These are phyloP conservation scores for Pseudogymnoascus sp. DNA, from an alignment of 2,329 filamentous ascomycete species.

Conservation along the genomic window DNA sequence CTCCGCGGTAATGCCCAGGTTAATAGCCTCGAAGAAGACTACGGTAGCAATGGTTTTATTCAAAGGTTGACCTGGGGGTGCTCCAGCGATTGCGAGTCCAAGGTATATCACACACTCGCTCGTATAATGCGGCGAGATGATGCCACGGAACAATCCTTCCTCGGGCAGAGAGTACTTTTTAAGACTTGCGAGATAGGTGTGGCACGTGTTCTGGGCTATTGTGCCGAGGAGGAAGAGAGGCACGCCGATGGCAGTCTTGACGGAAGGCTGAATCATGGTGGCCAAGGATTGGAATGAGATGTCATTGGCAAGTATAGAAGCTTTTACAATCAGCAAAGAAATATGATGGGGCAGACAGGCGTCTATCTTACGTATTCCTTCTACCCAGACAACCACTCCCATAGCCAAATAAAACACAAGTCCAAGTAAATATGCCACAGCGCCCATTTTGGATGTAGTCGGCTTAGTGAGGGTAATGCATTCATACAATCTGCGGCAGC, in stretches of 20 bases:
- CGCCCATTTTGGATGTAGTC: constrained; percentile 69
- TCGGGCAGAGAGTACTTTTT: constrained; percentile 78
- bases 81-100: constrained; percentile 65
- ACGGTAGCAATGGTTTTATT: constrained; percentile 70
- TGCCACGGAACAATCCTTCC: constrained; percentile 60
- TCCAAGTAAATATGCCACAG: constrained; percentile 75
- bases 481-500: constrained; percentile 68
- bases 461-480: constrained; percentile 57
- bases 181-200: constrained; percentile 60
- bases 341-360: constrained; percentile 9
- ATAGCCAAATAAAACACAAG: constrained; percentile 69
- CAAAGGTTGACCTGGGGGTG: constrained; percentile 56
- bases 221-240: constrained; percentile 64
- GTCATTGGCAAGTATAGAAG: constrained; percentile 4
- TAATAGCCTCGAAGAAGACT: constrained; percentile 65
- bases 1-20: constrained; percentile 73
- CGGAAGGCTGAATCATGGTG: constrained; percentile 23
- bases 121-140: constrained; percentile 86
- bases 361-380: constrained; percentile 58
- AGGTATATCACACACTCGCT: constrained; percentile 82
- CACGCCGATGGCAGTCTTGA: constrained; percentile 49
- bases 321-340: constrained; percentile 17
- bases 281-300: constrained; percentile 12
- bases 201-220: constrained; percentile 66
- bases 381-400: constrained; percentile 74